These are phyloP conservation scores for Chrysoporthe cubensis DNA, from an alignment of 2,329 filamentous ascomycete species.

Conservation along the genomic window DNA sequence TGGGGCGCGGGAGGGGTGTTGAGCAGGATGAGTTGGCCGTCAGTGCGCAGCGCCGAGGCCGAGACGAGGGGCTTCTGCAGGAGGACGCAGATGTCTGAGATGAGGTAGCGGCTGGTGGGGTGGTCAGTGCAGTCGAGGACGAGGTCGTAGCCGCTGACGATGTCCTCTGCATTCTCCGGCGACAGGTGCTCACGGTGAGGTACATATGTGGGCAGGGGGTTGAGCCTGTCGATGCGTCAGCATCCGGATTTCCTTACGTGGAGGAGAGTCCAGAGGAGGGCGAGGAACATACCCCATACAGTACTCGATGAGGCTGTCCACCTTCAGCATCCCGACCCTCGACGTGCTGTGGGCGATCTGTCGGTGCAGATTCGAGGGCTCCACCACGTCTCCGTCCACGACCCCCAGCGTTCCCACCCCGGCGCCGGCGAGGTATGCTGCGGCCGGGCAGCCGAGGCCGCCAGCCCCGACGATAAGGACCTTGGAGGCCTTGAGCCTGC, in stretches of 20 bases:
- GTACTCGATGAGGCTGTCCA: constrained; percentile 72
- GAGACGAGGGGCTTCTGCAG: constrained; percentile 81
- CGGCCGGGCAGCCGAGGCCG: constrained; percentile 88
- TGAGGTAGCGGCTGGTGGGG: constrained; percentile 86
- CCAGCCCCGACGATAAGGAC: constrained; percentile 87
- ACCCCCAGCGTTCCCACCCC: constrained; percentile 84
- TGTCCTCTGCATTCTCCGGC: constrained; percentile 66
- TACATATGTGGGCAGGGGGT: constrained; percentile 70
- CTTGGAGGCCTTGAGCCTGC: constrained; percentile 68
- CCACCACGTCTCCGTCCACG: constrained; percentile 86
- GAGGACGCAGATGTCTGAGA: constrained; percentile 87
- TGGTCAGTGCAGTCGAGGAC: constrained; percentile 96
- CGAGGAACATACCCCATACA: constrained; percentile 52
- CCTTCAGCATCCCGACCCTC: constrained; percentile 76
- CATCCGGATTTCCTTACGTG: background rate
- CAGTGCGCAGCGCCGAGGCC: constrained; percentile 84
- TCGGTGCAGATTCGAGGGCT: constrained; percentile 88
- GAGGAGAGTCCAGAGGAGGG: background rate
- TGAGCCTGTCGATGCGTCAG: constrained; percentile 57
- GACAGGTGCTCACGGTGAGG: constrained; percentile 68
- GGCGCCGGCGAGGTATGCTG: constrained; percentile 88
- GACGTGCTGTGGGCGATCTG: constrained; percentile 80
- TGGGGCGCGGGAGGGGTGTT: constrained; percentile 74
- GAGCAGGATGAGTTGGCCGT: constrained; percentile 87
- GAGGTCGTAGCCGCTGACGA: constrained; percentile 75